A percentile compares a stretch with the other conserved stretches of the same genome.
Conservation (phyloP, 805 yeast genomes). For the Schizosaccharomyces lindneri region DNA sequence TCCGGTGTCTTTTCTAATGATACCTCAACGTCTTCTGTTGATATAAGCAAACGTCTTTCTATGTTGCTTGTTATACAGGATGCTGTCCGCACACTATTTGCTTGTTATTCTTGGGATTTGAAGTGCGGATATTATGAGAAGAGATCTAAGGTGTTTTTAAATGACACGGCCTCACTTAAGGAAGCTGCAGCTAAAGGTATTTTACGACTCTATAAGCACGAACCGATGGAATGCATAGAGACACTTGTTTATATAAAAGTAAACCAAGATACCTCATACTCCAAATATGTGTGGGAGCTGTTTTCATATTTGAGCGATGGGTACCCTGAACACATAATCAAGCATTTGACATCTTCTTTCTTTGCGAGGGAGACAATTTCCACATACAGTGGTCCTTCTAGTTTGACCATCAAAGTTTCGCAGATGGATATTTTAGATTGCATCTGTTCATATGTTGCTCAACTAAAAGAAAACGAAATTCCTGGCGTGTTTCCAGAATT, state of each 20-base stretch:
- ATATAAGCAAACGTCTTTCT: constrained; percentile 22
- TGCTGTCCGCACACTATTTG: not conserved
- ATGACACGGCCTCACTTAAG: not conserved
- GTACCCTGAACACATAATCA: not conserved
- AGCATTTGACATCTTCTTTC: not conserved
- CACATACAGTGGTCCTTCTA: not conserved
- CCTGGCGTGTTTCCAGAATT: not conserved
- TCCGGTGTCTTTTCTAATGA: constrained; percentile 62
- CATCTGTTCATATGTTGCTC: constrained; percentile 1
- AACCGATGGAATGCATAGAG: not conserved
- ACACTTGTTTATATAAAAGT: not conserved
- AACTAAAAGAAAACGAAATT: not conserved
- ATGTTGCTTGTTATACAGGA: constrained; percentile 5
- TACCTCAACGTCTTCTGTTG: constrained; percentile 20
- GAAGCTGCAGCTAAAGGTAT: constrained; percentile 30
- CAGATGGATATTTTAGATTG: constrained; percentile 3
- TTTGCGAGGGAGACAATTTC: not conserved
- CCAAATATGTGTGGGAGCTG: not conserved
- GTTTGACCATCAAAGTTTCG: constrained; percentile 1
- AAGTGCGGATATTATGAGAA: not conserved
- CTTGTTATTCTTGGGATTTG: not conserved
- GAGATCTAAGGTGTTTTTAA: not conserved
- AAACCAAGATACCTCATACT: not conserved
- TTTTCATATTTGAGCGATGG: not conserved
- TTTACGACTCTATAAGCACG: constrained; percentile 18